phyloP scores from a whole-genome alignment of 2,329 filamentous ascomycete species.

The Massarina eburnea region DNA sequence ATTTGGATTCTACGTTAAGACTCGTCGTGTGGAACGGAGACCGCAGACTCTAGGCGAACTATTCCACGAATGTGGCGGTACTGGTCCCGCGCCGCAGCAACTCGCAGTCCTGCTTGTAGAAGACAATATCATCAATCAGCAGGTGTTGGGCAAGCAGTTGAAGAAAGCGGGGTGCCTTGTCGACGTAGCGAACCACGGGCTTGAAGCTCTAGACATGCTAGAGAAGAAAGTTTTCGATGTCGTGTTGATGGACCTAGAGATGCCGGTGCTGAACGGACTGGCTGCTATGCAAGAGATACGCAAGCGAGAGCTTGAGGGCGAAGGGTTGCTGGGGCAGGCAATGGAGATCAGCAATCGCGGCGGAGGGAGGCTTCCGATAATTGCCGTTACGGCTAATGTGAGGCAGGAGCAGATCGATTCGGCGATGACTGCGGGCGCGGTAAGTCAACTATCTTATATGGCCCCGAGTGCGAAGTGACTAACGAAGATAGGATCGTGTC shows the following conservation, averaged over 20 bases:
- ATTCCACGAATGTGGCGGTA: conserved; percentile 7
- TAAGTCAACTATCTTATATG: conserved; percentile 10
- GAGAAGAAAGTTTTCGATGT: conserved; percentile 33
- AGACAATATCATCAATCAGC: conserved; percentile 45
- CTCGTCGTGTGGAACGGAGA: conserved; percentile 22
- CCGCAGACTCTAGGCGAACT: conserved; percentile 13
- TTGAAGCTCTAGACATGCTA: conserved; percentile 38
- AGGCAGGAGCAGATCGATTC: conserved; percentile 38
- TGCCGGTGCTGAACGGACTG: conserved; percentile 56
- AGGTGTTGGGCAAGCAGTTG: conserved; percentile 40
- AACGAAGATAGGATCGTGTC: conserved; percentile 28
- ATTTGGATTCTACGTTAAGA: conserved; percentile 50
- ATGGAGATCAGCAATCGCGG: conserved; percentile 24
- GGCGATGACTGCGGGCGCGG: conserved; percentile 38
- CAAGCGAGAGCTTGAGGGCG: conserved; percentile 45
- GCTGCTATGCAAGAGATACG: conserved; percentile 51
- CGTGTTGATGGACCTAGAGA: conserved; percentile 55
- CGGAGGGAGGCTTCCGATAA: conserved; percentile 29
- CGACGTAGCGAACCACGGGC: conserved; percentile 40
- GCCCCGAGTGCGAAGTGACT: background rate
- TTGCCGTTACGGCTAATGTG: conserved; percentile 44
- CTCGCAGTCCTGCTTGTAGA: conserved; percentile 41
- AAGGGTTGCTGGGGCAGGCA: conserved; percentile 16
- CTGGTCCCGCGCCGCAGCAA: conserved; percentile 7
- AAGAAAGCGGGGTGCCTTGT: conserved; percentile 36